A percentile compares a stretch with the other conserved stretches of the same genome.
These are phyloP conservation scores for Yamadazyma endophytica DNA, from an alignment of 805 yeast species.

Conservation along the genomic window DNA sequence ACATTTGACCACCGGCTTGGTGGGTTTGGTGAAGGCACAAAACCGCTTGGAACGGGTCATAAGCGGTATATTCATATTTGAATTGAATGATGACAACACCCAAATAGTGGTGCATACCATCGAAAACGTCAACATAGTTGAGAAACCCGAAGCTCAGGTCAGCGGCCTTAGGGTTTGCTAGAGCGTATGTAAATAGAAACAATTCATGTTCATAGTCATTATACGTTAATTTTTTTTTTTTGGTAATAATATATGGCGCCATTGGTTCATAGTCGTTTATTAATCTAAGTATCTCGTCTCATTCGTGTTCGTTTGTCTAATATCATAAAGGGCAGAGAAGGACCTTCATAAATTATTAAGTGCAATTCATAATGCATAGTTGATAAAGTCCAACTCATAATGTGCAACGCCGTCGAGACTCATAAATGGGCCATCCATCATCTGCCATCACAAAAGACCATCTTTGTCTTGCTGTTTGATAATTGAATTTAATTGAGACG, in stretches of 20 bases:
- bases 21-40: constrained; percentile 25
- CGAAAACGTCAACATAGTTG: constrained; percentile 61
- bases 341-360: too few species aligned
- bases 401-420: too few species aligned
- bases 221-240: not conserved
- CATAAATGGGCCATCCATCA: too few species aligned
- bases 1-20: constrained; percentile 27
- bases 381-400: too few species aligned
- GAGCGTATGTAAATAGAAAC: constrained; percentile 1
- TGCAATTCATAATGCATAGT: too few species aligned
- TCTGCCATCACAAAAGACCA: too few species aligned
- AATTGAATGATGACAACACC: constrained; percentile 53
- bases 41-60: constrained; percentile 34
- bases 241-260: not conserved
- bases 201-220: constrained; percentile 1
- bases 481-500: constrained; percentile 13
- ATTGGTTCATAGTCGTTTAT: too few species aligned
- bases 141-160: constrained; percentile 29
- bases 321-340: too few species aligned
- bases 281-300: too few species aligned
- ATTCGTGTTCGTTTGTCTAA: too few species aligned
- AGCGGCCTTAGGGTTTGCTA: constrained; percentile 26
- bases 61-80: constrained; percentile 63
- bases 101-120: constrained; percentile 59
- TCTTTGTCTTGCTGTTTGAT: constrained; percentile 4